These are phyloP conservation scores for Termitomyces sp. DNA, from an alignment of 768 basidiomycete species.

Conservation along the genomic window DNA sequence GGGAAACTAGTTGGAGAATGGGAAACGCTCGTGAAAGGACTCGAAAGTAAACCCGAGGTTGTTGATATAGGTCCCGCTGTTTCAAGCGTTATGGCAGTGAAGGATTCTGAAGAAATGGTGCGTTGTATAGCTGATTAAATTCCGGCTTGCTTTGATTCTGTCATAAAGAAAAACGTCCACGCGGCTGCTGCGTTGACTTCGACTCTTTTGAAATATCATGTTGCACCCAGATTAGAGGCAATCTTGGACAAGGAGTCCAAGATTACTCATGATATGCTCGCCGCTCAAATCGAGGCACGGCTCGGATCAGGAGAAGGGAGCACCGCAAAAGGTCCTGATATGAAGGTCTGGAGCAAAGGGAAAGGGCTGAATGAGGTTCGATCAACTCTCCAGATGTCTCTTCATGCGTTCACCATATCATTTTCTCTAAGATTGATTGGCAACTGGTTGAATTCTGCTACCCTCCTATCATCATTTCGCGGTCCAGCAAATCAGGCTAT, in stretches of 20 bases:
- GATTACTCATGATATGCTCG: constrained; percentile 82
- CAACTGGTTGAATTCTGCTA: constrained; percentile 90
- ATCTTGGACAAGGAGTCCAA: constrained; percentile 91
- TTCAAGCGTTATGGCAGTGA: constrained; percentile 75
- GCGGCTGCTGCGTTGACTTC: constrained; percentile 76
- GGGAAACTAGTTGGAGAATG: constrained; percentile 90
- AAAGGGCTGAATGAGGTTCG: constrained; percentile 70
- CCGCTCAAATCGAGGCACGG: constrained; percentile 80
- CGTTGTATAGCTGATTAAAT: constrained; percentile 20
- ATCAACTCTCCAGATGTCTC: constrained; percentile 7
- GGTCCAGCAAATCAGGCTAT: constrained; percentile 76
- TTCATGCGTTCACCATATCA: neutral
- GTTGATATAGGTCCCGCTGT: constrained; percentile 76
- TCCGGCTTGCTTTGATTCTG: neutral
- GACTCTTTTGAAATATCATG: constrained; percentile 79
- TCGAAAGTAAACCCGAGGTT: constrained; percentile 59
- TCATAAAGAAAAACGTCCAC: constrained; percentile 65
- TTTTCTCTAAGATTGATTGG: constrained; percentile 69
- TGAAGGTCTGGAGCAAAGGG: constrained; percentile 86
- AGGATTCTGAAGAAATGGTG: constrained; percentile 90
- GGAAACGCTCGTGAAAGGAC: constrained; percentile 56
- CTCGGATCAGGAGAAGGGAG: constrained; percentile 82
- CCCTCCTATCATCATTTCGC: constrained; percentile 93
- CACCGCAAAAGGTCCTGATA: constrained; percentile 79
- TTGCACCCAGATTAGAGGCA: constrained; percentile 81